Evolutionary conservation across 805 yeast species (phyloP).

Genomic region (Saccharomycopsis sp.): DNA sequence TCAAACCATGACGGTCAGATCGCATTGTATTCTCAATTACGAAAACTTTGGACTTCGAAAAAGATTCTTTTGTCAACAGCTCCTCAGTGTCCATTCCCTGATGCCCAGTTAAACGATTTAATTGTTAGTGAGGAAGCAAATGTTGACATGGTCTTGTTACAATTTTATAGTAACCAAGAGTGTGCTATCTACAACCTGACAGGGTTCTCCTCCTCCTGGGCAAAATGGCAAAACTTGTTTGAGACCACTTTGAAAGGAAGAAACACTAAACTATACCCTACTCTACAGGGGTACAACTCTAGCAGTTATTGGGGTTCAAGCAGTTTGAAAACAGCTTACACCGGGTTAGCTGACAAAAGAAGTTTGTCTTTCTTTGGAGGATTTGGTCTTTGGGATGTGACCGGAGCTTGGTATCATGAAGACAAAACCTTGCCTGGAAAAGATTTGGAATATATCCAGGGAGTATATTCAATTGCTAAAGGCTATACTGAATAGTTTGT

Average conservation of each 20-base stretch:
- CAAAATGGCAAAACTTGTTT: constrained; percentile 38
- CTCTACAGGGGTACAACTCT: background rate
- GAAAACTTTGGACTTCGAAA: constrained; percentile 34
- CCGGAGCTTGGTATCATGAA: constrained; percentile 1
- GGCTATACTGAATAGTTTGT: too few relatives aligned
- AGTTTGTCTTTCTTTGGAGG: constrained; percentile 2
- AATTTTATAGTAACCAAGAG: constrained; percentile 53
- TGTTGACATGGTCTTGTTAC: constrained; percentile 54
- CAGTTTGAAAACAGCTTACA: background rate
- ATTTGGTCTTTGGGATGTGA: constrained; percentile 7
- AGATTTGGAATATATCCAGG: background rate
- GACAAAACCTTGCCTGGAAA: constrained; percentile 1
- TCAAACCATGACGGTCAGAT: constrained; percentile 42
- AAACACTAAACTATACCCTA: background rate
- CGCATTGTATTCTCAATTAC: constrained; percentile 34
- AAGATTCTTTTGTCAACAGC: constrained; percentile 53
- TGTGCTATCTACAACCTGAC: constrained; percentile 38
- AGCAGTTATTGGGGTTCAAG: background rate
- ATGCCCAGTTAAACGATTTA: constrained; percentile 33
- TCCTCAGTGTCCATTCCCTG: constrained; percentile 63
- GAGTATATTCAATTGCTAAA: background rate
- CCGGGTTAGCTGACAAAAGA: background rate
- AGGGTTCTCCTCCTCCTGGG: constrained; percentile 38
- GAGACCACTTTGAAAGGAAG: background rate
- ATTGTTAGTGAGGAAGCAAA: constrained; percentile 30